Evolutionary conservation across 371 early-diverging fungal species (phyloP).

Genomic region (Mucor circinelloides): DNA sequence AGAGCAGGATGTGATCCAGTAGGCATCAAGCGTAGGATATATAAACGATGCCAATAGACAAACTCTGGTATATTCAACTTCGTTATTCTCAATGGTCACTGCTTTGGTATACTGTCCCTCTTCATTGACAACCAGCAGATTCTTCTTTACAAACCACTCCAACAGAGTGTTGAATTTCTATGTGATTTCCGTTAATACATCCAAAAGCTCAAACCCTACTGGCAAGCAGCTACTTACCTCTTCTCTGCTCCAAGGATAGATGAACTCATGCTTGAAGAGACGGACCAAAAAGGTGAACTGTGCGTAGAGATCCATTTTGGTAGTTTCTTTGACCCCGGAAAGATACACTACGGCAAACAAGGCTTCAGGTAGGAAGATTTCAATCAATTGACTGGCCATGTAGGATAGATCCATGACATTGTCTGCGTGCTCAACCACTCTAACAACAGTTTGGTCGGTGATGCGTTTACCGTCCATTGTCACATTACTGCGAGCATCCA

Average conservation of each 20-base stretch:
- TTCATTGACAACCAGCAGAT: slow-evolving; percentile 18
- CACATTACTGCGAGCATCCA: slow-evolving; percentile 45
- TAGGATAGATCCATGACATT: slow-evolving; percentile 55
- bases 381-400: slow-evolving; percentile 49
- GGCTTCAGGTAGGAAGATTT: slow-evolving; percentile 47
- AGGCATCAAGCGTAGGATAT: slow-evolving; percentile 53
- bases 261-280: slow-evolving; percentile 50
- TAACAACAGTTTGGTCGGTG: slow-evolving; percentile 40
- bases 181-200: too few species aligned
- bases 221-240: slow-evolving; percentile 22
- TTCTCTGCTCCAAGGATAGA: slow-evolving; percentile 47
- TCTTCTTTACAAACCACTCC: slow-evolving; percentile 34
- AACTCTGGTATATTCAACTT: slow-evolving; percentile 34
- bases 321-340: slow-evolving; percentile 16
- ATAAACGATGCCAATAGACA: slow-evolving; percentile 51
- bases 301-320: slow-evolving; percentile 30
- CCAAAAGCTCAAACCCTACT: too few species aligned
- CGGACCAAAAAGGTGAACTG: slow-evolving; percentile 48
- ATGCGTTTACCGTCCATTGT: slow-evolving; percentile 45
- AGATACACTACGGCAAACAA: slow-evolving; percentile 48
- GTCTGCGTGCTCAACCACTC: slow-evolving; percentile 54
- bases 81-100: slow-evolving; percentile 32
- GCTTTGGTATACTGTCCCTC: slow-evolving; percentile 24
- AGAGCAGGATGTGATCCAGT: slow-evolving; percentile 57
- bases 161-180: slow-evolving; percentile 46